Percentiles rank a stretch among this genome's conserved stretches.
Conservation (phyloP, 2,329 filamentous ascomycete species). For the Neoscytalidium dimidiatum region DNA sequence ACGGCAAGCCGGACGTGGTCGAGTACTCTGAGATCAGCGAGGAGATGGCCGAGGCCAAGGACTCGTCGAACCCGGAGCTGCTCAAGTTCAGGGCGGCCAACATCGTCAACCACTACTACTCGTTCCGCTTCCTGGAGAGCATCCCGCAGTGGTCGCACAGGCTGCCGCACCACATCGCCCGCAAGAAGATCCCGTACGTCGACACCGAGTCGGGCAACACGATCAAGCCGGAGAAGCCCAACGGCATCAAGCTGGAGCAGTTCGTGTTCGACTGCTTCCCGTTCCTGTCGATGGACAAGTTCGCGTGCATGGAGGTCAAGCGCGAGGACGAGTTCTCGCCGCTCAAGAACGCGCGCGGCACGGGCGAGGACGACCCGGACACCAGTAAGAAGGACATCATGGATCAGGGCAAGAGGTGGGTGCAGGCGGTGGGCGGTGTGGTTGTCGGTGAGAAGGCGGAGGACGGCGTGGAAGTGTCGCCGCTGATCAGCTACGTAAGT, state of each 20-base stretch:
- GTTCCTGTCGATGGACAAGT: conserved; percentile 79
- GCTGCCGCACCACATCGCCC: conserved; percentile 91
- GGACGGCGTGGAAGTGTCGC: conserved; percentile 84
- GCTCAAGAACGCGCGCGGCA: conserved; percentile 79
- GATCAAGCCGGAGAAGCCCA: conserved; percentile 90
- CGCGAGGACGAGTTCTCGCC: conserved; percentile 98
- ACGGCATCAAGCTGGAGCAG: conserved; percentile 98
- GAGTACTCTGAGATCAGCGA: conserved; percentile 97
- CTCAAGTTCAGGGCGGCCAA: conserved; percentile 97
- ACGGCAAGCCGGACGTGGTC: conserved; percentile 94
- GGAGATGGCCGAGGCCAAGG: conserved; percentile 84
- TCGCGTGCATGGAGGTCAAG: conserved; percentile 93
- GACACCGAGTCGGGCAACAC: conserved; percentile 75
- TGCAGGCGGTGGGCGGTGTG: conserved; percentile 73
- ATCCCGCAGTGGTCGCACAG: conserved; percentile 84
- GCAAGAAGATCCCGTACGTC: conserved; percentile 95
- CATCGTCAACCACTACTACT: conserved; percentile 99
- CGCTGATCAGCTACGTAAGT: conserved; percentile 93
- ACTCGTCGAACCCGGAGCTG: conserved; percentile 75
- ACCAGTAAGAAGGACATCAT: conserved; percentile 91
- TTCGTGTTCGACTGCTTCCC: conserved; percentile 99
- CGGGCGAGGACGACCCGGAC: conserved; percentile 89
- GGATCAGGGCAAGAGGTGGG: conserved; percentile 85
- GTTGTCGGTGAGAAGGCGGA: conserved; percentile 65
- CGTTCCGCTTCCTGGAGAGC: conserved; percentile 84